Evolutionary conservation across 108 stramenopile genomes (phyloP), one percentile per base, ranked within the genome.

Genomic region (Nitzschia sp.): DNA sequence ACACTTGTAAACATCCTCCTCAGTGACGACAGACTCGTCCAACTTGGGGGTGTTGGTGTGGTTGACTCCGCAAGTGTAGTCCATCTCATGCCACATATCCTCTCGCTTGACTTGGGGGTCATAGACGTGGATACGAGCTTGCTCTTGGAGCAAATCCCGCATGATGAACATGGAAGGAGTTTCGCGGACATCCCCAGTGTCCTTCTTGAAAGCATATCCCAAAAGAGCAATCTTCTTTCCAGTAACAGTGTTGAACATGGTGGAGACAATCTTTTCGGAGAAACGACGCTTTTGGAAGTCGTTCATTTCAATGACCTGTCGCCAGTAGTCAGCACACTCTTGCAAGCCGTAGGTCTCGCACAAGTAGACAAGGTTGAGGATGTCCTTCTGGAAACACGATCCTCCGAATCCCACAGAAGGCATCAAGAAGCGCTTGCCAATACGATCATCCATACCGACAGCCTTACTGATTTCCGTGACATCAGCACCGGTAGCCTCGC

Each of bases 131-230:
- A 99, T 78, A 24, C 79, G 73, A 58, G 99, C 99, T 29, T 90
- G 81, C 73, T 99, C 99, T 51, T 95, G 84, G 10, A 98, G 69
- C 53, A 99, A 84, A 70, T 95, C 95, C 52, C 95, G 91, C 19
- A 93, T 85, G 19, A 99, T 95, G 77, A 97, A 98, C 86, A 91
- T 96, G 54, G 96, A 89, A 8, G 99, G 97, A 5, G 97, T 98
- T 77, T 99, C 99, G 50, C 99, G 91, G 39, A 97, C 97, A 86
- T 99, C 99, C 3, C 97, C 98, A 17, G 99, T 98, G 80, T 99
- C 98, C 83, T 96, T 97, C 95, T 99, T 99, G 94, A 99, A 99
- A 51, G 99, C 99, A 72, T 95, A 99, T 71, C 99, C 99, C 54
- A 99, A 70, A 44, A 99, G 77, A 59, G 96, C 95, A 71, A 99